Percentiles rank a stretch among this genome's conserved stretches.
Evolutionary conservation across 1,139 yeast genomes (phyloP).

Genomic region (Yarrowia galli): DNA sequence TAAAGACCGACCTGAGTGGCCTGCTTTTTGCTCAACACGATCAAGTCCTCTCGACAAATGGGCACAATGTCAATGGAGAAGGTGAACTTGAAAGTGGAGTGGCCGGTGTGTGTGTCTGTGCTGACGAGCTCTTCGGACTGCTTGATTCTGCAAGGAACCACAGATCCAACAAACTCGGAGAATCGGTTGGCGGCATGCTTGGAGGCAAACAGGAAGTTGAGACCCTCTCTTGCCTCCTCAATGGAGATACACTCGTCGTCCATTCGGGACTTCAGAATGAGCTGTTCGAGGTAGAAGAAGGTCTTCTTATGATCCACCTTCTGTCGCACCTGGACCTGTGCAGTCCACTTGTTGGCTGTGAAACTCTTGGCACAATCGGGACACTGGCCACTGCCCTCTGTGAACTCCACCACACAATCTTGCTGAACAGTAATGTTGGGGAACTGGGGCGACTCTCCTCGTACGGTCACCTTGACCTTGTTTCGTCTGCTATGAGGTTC

Average conservation of each 20-base stretch:
- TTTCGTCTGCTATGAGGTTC: constrained; percentile 98
- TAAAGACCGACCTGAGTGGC: constrained; percentile 80
- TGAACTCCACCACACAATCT: constrained; percentile 92
- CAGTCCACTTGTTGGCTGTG: constrained; percentile 97
- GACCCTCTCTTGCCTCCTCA: constrained; percentile 90
- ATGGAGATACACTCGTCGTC: constrained; percentile 93
- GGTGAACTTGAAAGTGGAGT: constrained; percentile 86
- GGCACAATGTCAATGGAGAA: constrained; percentile 95
- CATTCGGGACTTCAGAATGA: constrained; percentile 90
- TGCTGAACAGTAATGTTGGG: constrained; percentile 91
- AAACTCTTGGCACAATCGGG: constrained; percentile 97
- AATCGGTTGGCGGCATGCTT: constrained; percentile 91
- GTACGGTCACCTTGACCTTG: constrained; percentile 87
- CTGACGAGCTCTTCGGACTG: constrained; percentile 91
- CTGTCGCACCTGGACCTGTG: constrained; percentile 97
- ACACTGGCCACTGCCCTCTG: constrained; percentile 95
- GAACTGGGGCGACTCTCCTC: constrained; percentile 83
- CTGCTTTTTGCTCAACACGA: constrained; percentile 84
- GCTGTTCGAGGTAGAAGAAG: constrained; percentile 91
- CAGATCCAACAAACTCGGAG: constrained; percentile 86
- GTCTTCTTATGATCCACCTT: constrained; percentile 98
- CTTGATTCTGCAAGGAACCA: constrained; percentile 81
- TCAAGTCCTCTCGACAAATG: constrained; percentile 94
- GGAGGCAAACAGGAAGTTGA: constrained; percentile 89
- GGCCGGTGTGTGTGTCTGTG: constrained; percentile 89